A percentile compares a stretch with the other conserved stretches of the same genome.
Evolutionary conservation across 2,329 filamentous ascomycete genomes (phyloP).

Genomic region (Cryphonectria naterciae): DNA sequence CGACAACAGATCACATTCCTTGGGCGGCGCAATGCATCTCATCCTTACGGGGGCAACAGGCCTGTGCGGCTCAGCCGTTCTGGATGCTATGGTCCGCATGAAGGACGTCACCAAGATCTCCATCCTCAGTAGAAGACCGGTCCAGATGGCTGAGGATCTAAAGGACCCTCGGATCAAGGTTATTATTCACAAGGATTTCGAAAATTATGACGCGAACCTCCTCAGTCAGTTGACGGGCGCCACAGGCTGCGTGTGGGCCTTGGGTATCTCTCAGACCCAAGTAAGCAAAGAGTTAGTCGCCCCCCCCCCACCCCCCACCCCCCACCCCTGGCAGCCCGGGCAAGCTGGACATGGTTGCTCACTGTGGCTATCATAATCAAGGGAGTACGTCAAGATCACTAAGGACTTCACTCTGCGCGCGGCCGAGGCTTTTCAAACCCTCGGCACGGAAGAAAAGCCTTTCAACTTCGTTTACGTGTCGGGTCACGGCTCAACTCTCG

Average conservation of each 20-base stretch:
- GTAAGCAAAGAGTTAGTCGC: slow-evolving; percentile 60
- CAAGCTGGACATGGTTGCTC: not conserved
- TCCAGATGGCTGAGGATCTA: slow-evolving; percentile 62
- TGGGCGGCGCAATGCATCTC: slow-evolving; percentile 55
- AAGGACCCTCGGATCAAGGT: slow-evolving; percentile 65
- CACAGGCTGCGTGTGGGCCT: slow-evolving; percentile 73
- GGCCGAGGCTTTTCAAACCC: slow-evolving; percentile 60
- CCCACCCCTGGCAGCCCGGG: too few species aligned
- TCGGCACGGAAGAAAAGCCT: slow-evolving; percentile 49
- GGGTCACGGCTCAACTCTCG: slow-evolving; percentile 62
- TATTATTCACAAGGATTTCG: slow-evolving; percentile 71
- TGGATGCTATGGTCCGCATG: slow-evolving; percentile 64
- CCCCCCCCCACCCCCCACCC: too few species aligned
- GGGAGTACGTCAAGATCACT: slow-evolving; percentile 70
- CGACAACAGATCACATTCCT: not conserved
- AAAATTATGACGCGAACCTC: slow-evolving; percentile 59
- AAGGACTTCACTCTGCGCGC: slow-evolving; percentile 67
- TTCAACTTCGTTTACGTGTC: slow-evolving; percentile 77
- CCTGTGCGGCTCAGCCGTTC: slow-evolving; percentile 63
- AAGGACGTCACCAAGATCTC: slow-evolving; percentile 65
- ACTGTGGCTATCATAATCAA: slow-evolving; percentile 28
- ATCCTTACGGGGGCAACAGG: slow-evolving; percentile 72
- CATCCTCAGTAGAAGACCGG: slow-evolving; percentile 67
- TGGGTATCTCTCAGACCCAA: slow-evolving; percentile 65
- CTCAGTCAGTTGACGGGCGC: slow-evolving; percentile 66